A percentile compares a stretch with the other conserved stretches of the same genome.
Conservation (phyloP, 2,329 filamentous ascomycete genomes). For the Fusarium sp. region DNA sequence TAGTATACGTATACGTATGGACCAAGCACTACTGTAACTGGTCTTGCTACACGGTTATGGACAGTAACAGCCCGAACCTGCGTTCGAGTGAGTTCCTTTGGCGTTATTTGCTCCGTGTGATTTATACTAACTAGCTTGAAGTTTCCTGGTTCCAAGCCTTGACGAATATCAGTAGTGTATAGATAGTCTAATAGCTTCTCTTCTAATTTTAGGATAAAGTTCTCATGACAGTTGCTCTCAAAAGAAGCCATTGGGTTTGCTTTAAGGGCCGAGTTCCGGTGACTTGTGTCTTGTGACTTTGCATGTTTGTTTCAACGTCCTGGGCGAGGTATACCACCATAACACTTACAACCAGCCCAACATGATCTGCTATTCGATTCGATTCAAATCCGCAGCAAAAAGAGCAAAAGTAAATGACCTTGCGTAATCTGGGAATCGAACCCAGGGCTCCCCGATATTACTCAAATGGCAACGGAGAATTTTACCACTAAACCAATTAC, state of each 20-base stretch:
- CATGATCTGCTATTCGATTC: not conserved
- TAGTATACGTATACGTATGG: too few species aligned
- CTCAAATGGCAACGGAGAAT: slow-evolving; percentile 1
- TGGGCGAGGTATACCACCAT: not conserved
- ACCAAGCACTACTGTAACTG: not conserved
- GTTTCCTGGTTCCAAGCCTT: not conserved
- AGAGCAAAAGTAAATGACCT: not conserved
- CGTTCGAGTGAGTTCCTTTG: not conserved
- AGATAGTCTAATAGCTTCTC: not conserved
- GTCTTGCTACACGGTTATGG: not conserved
- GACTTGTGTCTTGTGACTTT: not conserved
- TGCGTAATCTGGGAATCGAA: slow-evolving; percentile 11
- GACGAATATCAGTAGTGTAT: not conserved
- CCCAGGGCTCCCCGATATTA: not conserved
- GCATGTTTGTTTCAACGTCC: not conserved
- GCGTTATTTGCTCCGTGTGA: not conserved
- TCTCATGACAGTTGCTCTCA: not conserved
- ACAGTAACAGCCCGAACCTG: too few species aligned
- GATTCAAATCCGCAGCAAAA: not conserved
- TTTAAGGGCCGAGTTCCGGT: not conserved
- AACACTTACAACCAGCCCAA: not conserved
- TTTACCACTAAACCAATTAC: slow-evolving; percentile 10
- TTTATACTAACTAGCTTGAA: not conserved
- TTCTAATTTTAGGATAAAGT: not conserved
- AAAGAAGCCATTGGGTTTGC: not conserved